Evolutionary conservation across 495 filamentous ascomycete genomes (phyloP).

Genomic region (Neurospora discreta): DNA sequence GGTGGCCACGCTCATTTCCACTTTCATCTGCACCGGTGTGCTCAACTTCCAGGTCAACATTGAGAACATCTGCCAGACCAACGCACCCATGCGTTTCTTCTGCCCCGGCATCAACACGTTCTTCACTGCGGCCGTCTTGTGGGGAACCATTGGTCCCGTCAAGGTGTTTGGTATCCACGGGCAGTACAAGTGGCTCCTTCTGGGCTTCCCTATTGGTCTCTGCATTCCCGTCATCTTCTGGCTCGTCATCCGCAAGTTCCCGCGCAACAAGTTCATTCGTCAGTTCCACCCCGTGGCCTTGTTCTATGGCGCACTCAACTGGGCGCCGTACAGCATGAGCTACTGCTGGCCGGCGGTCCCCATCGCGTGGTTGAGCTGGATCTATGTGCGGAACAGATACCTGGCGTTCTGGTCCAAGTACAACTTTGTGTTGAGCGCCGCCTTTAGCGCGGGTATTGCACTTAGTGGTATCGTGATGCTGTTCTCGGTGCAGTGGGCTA

Average conservation of each 20-base stretch:
- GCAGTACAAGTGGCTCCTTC: constrained; percentile 24
- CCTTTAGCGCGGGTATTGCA: constrained; percentile 28
- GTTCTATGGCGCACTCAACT: constrained; percentile 21
- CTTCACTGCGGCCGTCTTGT: constrained; percentile 34
- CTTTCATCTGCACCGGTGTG: constrained; percentile 28
- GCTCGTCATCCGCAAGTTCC: constrained; percentile 18
- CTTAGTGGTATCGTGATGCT: constrained; percentile 31
- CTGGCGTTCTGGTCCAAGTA: constrained; percentile 35
- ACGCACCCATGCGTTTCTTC: constrained; percentile 28
- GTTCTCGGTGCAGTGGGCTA: constrained; percentile 25
- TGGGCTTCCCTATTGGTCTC: constrained; percentile 29
- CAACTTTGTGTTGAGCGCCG: constrained; percentile 31
- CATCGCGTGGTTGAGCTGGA: constrained; percentile 26
- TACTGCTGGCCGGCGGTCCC: constrained; percentile 32
- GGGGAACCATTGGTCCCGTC: constrained; percentile 34
- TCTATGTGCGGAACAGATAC: constrained; percentile 25
- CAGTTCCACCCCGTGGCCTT: constrained; percentile 31
- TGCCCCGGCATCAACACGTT: constrained; percentile 34
- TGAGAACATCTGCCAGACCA: constrained; percentile 24
- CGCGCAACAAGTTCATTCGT: constrained; percentile 21
- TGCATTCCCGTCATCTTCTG: constrained; percentile 21
- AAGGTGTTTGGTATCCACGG: constrained; percentile 31
- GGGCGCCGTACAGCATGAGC: constrained; percentile 27
- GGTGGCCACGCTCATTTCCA: constrained; percentile 28
- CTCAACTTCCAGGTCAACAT: constrained; percentile 32